Evolutionary conservation across 306 rosid genomes (phyloP).

Genomic region (Phaseolus lunatus): DNA sequence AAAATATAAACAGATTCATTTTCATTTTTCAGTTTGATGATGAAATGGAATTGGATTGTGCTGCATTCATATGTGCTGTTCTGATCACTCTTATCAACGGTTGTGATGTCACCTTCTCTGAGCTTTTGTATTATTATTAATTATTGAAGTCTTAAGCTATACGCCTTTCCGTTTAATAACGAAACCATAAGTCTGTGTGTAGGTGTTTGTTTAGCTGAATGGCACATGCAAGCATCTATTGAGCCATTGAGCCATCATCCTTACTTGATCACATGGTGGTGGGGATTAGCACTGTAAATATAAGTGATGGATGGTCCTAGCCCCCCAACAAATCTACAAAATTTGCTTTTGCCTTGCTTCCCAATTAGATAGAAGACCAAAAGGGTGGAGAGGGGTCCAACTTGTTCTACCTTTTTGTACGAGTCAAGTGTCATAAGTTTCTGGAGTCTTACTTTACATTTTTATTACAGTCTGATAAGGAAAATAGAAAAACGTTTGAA

Average conservation of each 20-base stretch:
- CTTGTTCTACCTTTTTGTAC: constrained; percentile 26
- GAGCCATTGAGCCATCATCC: constrained; percentile 25
- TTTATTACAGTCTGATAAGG: constrained; percentile 27
- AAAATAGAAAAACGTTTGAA: constrained; percentile 30
- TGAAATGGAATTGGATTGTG: constrained; percentile 36
- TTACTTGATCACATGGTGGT: constrained; percentile 36
- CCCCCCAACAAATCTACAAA: not conserved
- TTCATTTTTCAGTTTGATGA: constrained; percentile 21
- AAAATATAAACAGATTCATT: not conserved
- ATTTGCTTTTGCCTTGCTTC: not conserved
- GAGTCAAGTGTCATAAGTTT: constrained; percentile 46
- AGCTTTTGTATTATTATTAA: constrained; percentile 25
- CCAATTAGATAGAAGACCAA: not conserved
- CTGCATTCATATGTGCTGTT: constrained; percentile 42
- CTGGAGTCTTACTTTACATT: constrained; percentile 45
- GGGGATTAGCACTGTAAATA: constrained; percentile 32
- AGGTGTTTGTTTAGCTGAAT: constrained; percentile 19
- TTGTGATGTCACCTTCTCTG: constrained; percentile 19
- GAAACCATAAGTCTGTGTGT: not conserved
- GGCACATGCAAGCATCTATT: constrained; percentile 34
- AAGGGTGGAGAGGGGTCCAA: constrained; percentile 32
- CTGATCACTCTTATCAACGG: constrained; percentile 35
- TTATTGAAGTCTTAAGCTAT: constrained; percentile 29
- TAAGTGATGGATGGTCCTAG: constrained; percentile 12
- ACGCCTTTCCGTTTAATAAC: constrained; percentile 34